A percentile compares a stretch with the other conserved stretches of the same genome.
Conservation (phyloP, 805 yeast species). For the Barnettozyma wickerhamii region DNA sequence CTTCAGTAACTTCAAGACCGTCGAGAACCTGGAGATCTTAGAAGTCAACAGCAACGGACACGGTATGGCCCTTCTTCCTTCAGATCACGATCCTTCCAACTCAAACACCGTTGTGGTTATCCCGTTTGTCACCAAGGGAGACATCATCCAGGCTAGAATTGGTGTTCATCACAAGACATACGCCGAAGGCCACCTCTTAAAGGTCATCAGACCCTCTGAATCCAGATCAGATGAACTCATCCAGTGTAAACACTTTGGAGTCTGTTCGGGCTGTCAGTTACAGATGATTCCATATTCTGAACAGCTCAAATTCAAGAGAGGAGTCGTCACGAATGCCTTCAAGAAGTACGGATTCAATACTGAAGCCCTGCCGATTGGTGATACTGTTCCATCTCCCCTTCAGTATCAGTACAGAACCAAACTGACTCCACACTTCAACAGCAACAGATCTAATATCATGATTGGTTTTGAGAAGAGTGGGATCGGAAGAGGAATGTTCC, state of each 20-base stretch:
- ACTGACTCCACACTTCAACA: slow-evolving; percentile 90
- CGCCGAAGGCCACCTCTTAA: slow-evolving; percentile 68
- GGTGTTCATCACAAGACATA: slow-evolving; percentile 69
- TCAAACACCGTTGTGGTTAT: slow-evolving; percentile 60
- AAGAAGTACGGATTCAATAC: slow-evolving; percentile 60
- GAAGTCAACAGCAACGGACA: slow-evolving; percentile 64
- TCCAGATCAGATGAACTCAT: slow-evolving; percentile 51
- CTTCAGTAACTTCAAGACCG: slow-evolving; percentile 2
- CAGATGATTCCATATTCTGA: slow-evolving; percentile 70
- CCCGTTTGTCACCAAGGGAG: slow-evolving; percentile 87
- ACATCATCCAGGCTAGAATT: slow-evolving; percentile 59
- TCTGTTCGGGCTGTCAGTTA: slow-evolving; percentile 92
- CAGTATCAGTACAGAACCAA: slow-evolving; percentile 80
- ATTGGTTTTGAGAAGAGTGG: slow-evolving; percentile 77
- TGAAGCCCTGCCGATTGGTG: slow-evolving; percentile 43
- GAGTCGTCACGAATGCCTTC: slow-evolving; percentile 78
- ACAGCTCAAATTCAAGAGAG: slow-evolving; percentile 66
- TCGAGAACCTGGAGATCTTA: slow-evolving; percentile 52
- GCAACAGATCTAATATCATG: slow-evolving; percentile 52
- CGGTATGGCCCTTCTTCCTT: slow-evolving; percentile 66
- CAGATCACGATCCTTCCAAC: slow-evolving; percentile 41
- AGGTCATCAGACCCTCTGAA: slow-evolving; percentile 39
- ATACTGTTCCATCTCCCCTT: slow-evolving; percentile 74
- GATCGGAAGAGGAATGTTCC: slow-evolving; percentile 43
- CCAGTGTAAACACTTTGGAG: slow-evolving; percentile 70